Conservation (phyloP, 1,284 basidiomycete species). For the Apiotrichum montevideense region DNA sequence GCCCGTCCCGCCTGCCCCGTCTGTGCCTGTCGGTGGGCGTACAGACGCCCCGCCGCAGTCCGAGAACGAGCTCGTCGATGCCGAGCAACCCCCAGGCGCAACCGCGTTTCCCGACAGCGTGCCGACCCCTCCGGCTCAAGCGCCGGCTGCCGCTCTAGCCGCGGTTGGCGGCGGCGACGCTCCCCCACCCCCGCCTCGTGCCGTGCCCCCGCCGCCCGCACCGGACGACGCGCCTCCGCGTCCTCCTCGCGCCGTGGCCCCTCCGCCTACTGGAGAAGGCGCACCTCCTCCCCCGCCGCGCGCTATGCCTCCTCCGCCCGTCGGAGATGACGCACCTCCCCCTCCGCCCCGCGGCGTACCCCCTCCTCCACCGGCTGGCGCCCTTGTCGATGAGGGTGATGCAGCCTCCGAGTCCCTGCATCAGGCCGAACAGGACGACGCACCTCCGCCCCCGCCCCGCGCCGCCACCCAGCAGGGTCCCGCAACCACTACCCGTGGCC, state of each 20-base stretch:
- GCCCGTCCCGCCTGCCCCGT: neutral
- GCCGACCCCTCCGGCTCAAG: too few species aligned
- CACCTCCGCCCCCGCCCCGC: constrained; percentile 11
- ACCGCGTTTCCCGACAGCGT: too few species aligned
- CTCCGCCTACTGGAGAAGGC: constrained; percentile 9
- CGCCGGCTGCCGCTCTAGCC: too few species aligned
- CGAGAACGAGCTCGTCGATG: too few species aligned
- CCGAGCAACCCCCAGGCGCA: too few species aligned
- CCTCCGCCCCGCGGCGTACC: constrained; percentile 11
- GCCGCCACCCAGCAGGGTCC: neutral
- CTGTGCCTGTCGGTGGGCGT: neutral
- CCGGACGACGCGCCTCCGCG: constrained; percentile 6
- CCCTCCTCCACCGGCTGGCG: neutral
- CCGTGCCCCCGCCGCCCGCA: too few species aligned
- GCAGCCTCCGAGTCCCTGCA: too few species aligned
- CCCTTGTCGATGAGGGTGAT: constrained; percentile 4
- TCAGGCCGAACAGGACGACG: neutral
- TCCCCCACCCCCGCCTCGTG: too few species aligned
- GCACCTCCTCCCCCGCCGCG: too few species aligned
- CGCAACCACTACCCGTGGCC: neutral
- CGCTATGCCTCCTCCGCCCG: too few species aligned
- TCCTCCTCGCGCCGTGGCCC: constrained; percentile 15
- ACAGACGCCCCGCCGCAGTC: neutral
- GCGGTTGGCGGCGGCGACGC: too few species aligned
- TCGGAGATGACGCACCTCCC: constrained; percentile 1